These are phyloP conservation scores for Trypethelium eluteriae DNA, from an alignment of 495 filamentous ascomycete genomes.

Conservation along the genomic window DNA sequence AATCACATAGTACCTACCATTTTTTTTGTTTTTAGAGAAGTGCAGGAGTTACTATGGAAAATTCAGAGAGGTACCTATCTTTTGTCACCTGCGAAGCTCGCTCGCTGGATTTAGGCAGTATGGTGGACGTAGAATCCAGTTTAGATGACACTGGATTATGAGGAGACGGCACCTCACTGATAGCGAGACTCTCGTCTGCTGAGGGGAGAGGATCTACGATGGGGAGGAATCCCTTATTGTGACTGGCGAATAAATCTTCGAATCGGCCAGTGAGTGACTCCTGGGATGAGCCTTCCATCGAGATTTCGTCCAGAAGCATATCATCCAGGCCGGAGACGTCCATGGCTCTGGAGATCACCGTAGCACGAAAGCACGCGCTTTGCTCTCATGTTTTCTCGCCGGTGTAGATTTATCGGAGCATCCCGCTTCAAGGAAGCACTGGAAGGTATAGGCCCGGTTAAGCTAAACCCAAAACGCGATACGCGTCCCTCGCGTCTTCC, in stretches of 20 bases:
- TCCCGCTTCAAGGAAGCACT: neutral
- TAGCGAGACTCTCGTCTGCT: neutral
- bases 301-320: slow-evolving; percentile 24
- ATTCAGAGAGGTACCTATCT: neutral
- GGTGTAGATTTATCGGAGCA: too few species aligned
- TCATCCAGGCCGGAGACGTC: slow-evolving; percentile 22
- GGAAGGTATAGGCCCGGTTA: neutral
- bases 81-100: neutral
- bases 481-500: slow-evolving; percentile 11
- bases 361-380: neutral
- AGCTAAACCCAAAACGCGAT: slow-evolving; percentile 9
- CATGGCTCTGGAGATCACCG: neutral
- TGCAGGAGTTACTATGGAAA: too few species aligned
- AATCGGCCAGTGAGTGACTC: slow-evolving; percentile 22
- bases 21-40: neutral
- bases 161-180: neutral
- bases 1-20: slow-evolving; percentile 33
- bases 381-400: too few species aligned
- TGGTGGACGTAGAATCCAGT: neutral
- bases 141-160: neutral
- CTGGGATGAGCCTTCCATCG: slow-evolving; percentile 23
- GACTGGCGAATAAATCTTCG: slow-evolving; percentile 10
- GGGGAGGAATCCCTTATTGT: neutral
- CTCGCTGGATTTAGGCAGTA: neutral
- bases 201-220: neutral